Conservation (phyloP, 768 basidiomycete genomes). For the Calvatia gigantea region DNA sequence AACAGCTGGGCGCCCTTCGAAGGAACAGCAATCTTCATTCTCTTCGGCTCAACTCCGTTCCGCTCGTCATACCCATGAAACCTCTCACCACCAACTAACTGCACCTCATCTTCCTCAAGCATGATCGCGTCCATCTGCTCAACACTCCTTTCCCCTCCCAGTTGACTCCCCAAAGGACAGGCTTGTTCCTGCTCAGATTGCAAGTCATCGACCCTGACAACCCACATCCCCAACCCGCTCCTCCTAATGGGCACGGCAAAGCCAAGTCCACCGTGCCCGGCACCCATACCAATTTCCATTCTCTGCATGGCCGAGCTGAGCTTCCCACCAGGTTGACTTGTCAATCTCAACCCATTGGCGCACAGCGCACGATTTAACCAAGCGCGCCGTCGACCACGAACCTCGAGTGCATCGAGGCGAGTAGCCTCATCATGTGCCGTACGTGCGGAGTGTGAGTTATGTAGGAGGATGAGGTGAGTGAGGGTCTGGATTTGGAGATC, state of each 20-base stretch:
- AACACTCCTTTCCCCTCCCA: background rate
- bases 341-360: constrained; percentile 6
- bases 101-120: constrained; percentile 7
- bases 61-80: constrained; percentile 10
- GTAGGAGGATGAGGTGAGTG: constrained; percentile 35
- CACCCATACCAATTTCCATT: constrained; percentile 6
- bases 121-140: constrained; percentile 7
- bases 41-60: constrained; percentile 9
- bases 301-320: background rate
- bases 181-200: background rate
- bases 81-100: constrained; percentile 2
- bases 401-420: constrained; percentile 47
- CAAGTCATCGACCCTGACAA: constrained; percentile 2
- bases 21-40: background rate
- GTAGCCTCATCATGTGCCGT: constrained; percentile 35
- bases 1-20: constrained; percentile 22
- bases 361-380: constrained; percentile 55
- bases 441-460: constrained; percentile 38
- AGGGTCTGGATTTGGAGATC: constrained; percentile 31
- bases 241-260: constrained; percentile 8
- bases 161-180: too few relatives aligned
- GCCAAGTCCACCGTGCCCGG: constrained; percentile 5
- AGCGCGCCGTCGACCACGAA: constrained; percentile 58
- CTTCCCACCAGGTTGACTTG: background rate
- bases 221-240: constrained; percentile 10